Evolutionary conservation across 2,329 filamentous ascomycete genomes (phyloP).

Genomic region (Colletotrichum phormii): DNA sequence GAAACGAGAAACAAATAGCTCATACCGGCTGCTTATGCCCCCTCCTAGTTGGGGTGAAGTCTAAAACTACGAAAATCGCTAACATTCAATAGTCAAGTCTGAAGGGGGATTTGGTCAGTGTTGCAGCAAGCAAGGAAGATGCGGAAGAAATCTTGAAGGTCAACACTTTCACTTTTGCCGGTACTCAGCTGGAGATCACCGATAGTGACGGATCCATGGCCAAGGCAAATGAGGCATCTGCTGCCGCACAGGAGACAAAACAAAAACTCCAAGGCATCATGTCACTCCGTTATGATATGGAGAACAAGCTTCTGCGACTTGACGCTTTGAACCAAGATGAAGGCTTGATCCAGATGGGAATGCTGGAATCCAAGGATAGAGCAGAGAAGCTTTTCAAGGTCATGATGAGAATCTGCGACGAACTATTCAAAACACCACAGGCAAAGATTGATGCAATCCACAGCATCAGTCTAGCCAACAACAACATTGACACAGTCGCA

Average conservation of each 20-base stretch:
- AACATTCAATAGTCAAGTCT: constrained; percentile 77
- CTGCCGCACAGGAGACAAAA: constrained; percentile 70
- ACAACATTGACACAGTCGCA: constrained; percentile 78
- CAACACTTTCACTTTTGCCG: constrained; percentile 77
- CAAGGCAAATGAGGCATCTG: constrained; percentile 59
- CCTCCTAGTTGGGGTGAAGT: constrained; percentile 44
- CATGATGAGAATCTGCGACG: constrained; percentile 87
- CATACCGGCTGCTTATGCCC: constrained; percentile 51
- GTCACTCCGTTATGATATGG: constrained; percentile 76
- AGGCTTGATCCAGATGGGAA: constrained; percentile 77
- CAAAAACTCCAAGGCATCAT: constrained; percentile 78
- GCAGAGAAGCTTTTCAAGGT: constrained; percentile 92
- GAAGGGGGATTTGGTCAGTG: constrained; percentile 76
- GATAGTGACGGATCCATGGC: constrained; percentile 57
- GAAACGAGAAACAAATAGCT: constrained; percentile 52
- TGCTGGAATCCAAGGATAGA: constrained; percentile 77
- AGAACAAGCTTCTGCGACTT: constrained; percentile 82
- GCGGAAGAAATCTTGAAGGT: constrained; percentile 74
- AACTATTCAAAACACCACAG: constrained; percentile 77
- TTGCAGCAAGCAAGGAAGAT: constrained; percentile 74
- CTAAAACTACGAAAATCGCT: constrained; percentile 63
- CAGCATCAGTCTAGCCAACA: constrained; percentile 85
- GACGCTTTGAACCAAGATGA: constrained; percentile 81
- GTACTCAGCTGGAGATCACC: constrained; percentile 68
- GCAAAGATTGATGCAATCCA: constrained; percentile 83